These are phyloP conservation scores for Geranium brycei DNA, from an alignment of 345 rosid species.

Conservation along the genomic window DNA sequence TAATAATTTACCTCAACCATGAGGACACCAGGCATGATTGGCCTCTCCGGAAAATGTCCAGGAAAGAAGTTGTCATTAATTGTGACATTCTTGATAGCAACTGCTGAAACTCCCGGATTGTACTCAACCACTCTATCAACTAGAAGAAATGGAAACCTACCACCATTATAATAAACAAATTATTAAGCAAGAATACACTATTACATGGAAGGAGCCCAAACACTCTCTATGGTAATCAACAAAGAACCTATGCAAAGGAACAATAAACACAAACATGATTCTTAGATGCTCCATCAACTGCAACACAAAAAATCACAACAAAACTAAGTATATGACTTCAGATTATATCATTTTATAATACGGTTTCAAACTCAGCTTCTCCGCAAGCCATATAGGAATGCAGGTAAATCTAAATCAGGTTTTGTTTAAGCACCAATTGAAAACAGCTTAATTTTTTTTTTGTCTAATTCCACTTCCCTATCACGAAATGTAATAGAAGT, in stretches of 20 bases:
- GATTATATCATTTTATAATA: too few species aligned
- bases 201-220: not conserved
- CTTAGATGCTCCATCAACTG: not conserved
- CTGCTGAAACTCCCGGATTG: slow-evolving; percentile 89
- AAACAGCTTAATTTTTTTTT: too few species aligned
- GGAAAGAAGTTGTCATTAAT: slow-evolving; percentile 98
- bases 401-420: not conserved
- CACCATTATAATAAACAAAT: not conserved
- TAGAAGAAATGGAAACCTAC: slow-evolving; percentile 84
- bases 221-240: not conserved
- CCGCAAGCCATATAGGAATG: not conserved
- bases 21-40: slow-evolving; percentile 99
- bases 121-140: slow-evolving; percentile 98
- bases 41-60: slow-evolving; percentile 97
- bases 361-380: not conserved
- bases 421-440: not conserved
- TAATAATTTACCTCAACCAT: slow-evolving; percentile 71
- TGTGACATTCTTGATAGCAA: slow-evolving; percentile 90
- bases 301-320: not conserved
- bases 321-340: not conserved
- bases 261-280: too few species aligned
- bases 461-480: not conserved
- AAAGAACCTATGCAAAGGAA: too few species aligned
- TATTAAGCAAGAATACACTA: not conserved
- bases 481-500: too few species aligned